phyloP scores from a whole-genome alignment of 805 yeast species.

The Candida anglica region DNA sequence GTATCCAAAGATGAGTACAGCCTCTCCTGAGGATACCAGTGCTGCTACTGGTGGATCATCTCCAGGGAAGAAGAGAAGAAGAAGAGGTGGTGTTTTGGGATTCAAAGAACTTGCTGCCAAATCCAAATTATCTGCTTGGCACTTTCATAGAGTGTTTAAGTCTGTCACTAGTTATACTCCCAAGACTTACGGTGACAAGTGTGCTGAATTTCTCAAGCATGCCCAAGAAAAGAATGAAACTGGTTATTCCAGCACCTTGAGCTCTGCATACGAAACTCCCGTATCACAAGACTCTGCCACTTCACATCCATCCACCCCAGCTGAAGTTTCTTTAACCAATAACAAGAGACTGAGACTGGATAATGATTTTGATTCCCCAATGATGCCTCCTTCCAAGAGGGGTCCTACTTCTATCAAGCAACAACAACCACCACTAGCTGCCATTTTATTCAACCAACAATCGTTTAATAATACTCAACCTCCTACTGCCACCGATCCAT shows the following conservation, averaged over 20 bases:
- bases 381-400: neutral
- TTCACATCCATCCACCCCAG: neutral
- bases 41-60: no score
- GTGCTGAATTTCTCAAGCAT: conserved; percentile 55
- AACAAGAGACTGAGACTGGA: no score
- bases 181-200: conserved; percentile 81
- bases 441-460: no score
- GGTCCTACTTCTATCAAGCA: neutral
- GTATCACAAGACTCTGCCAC: neutral
- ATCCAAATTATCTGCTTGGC: conserved; percentile 85
- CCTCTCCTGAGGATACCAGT: conserved; percentile 15
- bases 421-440: conserved; percentile 1
- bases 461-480: no score
- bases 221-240: neutral
- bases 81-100: conserved; percentile 77
- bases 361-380: neutral
- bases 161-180: conserved; percentile 84
- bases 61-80: conserved; percentile 38
- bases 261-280: neutral
- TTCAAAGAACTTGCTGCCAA: conserved; percentile 86
- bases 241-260: neutral
- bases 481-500: no score
- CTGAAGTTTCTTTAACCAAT: no score
- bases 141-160: conserved; percentile 87
- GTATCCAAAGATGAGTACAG: conserved; percentile 12